Percentiles rank a stretch among this genome's conserved stretches.
Evolutionary conservation across 2,329 filamentous ascomycete species (phyloP).

Genomic region (Ascomycota sp.): DNA sequence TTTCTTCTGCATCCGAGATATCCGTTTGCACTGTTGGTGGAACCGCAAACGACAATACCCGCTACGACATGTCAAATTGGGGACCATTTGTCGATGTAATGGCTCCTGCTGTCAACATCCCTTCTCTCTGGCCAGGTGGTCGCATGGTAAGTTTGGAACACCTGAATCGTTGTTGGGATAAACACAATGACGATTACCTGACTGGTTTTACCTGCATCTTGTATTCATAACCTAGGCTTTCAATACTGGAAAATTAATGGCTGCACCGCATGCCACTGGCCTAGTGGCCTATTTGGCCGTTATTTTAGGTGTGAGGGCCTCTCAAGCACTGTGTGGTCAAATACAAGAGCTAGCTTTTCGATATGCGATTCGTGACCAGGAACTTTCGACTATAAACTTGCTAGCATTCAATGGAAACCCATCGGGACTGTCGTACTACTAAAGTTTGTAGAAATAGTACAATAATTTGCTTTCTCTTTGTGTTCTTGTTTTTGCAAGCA

Average conservation of each 20-base stretch:
- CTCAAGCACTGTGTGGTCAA: neutral
- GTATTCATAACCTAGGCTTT: neutral
- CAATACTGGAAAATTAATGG: neutral
- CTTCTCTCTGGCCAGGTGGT: slow-evolving; percentile 12
- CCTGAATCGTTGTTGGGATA: neutral
- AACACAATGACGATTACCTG: neutral
- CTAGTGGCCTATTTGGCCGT: neutral
- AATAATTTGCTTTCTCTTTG: too few relatives aligned
- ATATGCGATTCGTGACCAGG: neutral
- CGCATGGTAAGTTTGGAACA: slow-evolving; percentile 1
- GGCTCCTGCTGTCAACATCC: slow-evolving; percentile 16
- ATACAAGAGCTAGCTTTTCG: neutral
- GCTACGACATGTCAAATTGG: slow-evolving; percentile 24
- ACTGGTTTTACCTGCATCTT: neutral
- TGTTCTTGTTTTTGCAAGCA: too few relatives aligned
- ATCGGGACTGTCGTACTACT: neutral
- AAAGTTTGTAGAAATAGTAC: too few relatives aligned
- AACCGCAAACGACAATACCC: slow-evolving; percentile 12
- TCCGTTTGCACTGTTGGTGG: slow-evolving; percentile 25
- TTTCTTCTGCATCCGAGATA: slow-evolving; percentile 20
- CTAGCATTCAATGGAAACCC: neutral
- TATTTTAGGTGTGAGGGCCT: neutral
- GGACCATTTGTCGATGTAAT: slow-evolving; percentile 16
- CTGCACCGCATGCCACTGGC: neutral
- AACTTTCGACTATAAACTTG: neutral